A percentile compares a stretch with the other conserved stretches of the same genome.
phyloP scores from a whole-genome alignment of 1,139 yeast genomes.

The Wickerhamiella pararugosa region DNA sequence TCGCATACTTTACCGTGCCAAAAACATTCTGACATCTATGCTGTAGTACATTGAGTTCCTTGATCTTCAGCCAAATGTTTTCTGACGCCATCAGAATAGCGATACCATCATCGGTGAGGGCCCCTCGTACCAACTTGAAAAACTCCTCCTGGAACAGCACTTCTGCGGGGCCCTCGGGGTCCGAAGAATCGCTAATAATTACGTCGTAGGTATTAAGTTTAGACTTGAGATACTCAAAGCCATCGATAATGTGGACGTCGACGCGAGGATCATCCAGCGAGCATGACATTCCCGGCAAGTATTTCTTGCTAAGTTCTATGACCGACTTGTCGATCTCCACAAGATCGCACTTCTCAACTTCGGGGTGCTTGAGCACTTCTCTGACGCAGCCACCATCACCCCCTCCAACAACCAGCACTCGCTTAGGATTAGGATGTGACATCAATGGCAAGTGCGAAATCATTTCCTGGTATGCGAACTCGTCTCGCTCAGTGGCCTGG shows the following conservation, averaged over 20 bases:
- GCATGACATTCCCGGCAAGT: slow-evolving; percentile 70
- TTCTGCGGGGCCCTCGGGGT: slow-evolving; percentile 96
- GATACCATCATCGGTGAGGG: slow-evolving; percentile 74
- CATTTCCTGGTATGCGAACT: slow-evolving; percentile 82
- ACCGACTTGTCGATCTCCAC: slow-evolving; percentile 91
- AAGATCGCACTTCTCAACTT: slow-evolving; percentile 71
- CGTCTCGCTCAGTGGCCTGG: slow-evolving; percentile 90
- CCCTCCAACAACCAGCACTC: slow-evolving; percentile 84
- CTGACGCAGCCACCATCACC: slow-evolving; percentile 95
- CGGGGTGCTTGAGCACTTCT: slow-evolving; percentile 75
- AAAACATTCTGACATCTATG: slow-evolving; percentile 62
- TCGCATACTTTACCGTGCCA: slow-evolving; percentile 79
- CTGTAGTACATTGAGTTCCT: slow-evolving; percentile 61
- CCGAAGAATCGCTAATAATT: slow-evolving; percentile 86
- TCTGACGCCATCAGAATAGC: slow-evolving; percentile 80
- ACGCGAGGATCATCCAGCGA: slow-evolving; percentile 73
- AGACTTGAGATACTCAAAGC: slow-evolving; percentile 64
- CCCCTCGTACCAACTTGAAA: slow-evolving; percentile 62
- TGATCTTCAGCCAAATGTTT: slow-evolving; percentile 77
- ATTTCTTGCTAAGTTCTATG: slow-evolving; percentile 64
- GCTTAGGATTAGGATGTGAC: slow-evolving; percentile 83
- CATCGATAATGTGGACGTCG: slow-evolving; percentile 74
- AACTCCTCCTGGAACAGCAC: slow-evolving; percentile 74
- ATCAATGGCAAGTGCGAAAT: slow-evolving; percentile 78
- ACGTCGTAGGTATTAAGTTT: slow-evolving; percentile 46